These are phyloP conservation scores for cucumber (Cucumis sativus) DNA, from an alignment of 306 rosid species.

Conservation along the genomic window DNA sequence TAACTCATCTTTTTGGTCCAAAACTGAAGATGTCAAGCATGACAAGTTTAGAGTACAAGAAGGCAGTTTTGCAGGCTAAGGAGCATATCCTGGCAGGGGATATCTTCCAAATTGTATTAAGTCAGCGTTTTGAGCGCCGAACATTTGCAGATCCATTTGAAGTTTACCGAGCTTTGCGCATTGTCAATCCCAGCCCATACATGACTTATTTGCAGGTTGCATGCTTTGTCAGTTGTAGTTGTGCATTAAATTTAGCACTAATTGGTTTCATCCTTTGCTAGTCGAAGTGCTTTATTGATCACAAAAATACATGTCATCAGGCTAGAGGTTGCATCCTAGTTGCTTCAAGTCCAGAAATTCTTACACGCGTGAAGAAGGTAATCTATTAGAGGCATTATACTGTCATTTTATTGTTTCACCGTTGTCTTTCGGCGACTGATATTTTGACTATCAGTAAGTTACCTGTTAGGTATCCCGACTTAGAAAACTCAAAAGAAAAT, in stretches of 20 bases:
- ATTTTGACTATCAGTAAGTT: background rate
- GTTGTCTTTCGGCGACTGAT: background rate
- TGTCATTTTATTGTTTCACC: background rate
- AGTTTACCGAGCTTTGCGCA: constrained; percentile 81
- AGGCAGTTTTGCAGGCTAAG: constrained; percentile 74
- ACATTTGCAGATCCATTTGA: constrained; percentile 99
- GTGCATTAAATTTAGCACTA: background rate
- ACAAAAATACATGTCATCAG: constrained; percentile 26
- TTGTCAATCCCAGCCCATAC: constrained; percentile 94
- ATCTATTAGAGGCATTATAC: background rate
- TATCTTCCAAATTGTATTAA: constrained; percentile 86
- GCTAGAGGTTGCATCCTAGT: constrained; percentile 92
- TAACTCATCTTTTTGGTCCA: constrained; percentile 56
- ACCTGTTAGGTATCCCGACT: background rate
- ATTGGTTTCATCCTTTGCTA: background rate
- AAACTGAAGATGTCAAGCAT: constrained; percentile 60
- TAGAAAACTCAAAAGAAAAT: too few species aligned
- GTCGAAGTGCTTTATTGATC: background rate
- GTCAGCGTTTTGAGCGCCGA: constrained; percentile 88
- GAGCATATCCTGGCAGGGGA: constrained; percentile 95
- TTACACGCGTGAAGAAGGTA: constrained; percentile 87
- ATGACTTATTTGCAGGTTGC: constrained; percentile 90
- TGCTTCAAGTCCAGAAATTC: constrained; percentile 99
- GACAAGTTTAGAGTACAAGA: constrained; percentile 73
- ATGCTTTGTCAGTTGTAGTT: background rate